phyloP scores from a whole-genome alignment of 495 filamentous ascomycete species.

The Penicillium angulare region DNA sequence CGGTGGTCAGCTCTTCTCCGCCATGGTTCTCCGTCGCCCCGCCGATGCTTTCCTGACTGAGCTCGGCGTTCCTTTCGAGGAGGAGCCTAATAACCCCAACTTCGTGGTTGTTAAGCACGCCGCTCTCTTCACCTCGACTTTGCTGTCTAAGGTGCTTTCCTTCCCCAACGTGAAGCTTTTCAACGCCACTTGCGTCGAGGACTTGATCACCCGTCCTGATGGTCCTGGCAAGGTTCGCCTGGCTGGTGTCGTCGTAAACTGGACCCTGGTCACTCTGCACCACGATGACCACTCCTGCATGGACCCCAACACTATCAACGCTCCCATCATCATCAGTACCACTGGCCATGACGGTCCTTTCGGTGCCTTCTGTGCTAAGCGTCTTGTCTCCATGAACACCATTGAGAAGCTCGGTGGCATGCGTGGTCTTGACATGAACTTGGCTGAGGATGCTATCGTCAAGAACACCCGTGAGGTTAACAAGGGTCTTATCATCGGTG shows the following conservation, averaged over 20 bases:
- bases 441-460: conserved; percentile 86
- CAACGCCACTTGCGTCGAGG: conserved; percentile 89
- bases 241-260: conserved; percentile 90
- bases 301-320: conserved; percentile 95
- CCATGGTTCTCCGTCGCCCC: conserved; percentile 92
- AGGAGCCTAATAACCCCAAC: conserved; percentile 77
- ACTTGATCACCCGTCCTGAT: conserved; percentile 74
- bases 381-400: conserved; percentile 76
- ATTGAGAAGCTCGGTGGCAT: conserved; percentile 84
- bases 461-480: conserved; percentile 84
- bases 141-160: conserved; percentile 72
- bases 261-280: conserved; percentile 87
- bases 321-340: conserved; percentile 78
- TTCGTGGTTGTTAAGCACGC: conserved; percentile 93
- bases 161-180: conserved; percentile 94
- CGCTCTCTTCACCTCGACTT: conserved; percentile 83
- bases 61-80: conserved; percentile 80
- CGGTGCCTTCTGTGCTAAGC: conserved; percentile 84
- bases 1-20: conserved; percentile 86
- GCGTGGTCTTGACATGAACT: conserved; percentile 88
- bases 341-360: conserved; percentile 91
- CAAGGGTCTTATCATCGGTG: conserved; percentile 84
- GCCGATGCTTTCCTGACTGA: conserved; percentile 79
- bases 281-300: conserved; percentile 92
- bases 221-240: conserved; percentile 53